phyloP scores from a whole-genome alignment of 306 rosid genomes.

The Alnus rubra region DNA sequence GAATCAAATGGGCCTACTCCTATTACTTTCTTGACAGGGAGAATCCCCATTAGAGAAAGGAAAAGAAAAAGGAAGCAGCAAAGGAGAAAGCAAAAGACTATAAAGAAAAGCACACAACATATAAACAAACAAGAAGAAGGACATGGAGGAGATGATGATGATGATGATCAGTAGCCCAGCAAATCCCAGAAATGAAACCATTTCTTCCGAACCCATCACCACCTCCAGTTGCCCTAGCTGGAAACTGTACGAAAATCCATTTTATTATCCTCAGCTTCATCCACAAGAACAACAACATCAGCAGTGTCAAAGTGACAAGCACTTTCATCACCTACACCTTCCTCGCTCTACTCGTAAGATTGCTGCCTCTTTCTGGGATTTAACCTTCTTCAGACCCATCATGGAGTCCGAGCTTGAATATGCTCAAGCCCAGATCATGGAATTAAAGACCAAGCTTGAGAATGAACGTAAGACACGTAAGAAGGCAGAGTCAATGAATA shows the following conservation, averaged over 20 bases:
- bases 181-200: slow-evolving; percentile 28
- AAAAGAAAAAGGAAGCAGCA: slow-evolving; percentile 13
- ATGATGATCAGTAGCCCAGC: slow-evolving; percentile 35
- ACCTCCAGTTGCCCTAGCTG: slow-evolving; percentile 48
- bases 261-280: slow-evolving; percentile 39
- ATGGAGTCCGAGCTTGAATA: slow-evolving; percentile 47
- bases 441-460: slow-evolving; percentile 44
- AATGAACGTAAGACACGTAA: slow-evolving; percentile 43
- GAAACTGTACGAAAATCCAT: slow-evolving; percentile 64
- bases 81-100: slow-evolving; percentile 21
- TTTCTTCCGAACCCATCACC: slow-evolving; percentile 24
- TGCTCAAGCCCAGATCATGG: slow-evolving; percentile 39
- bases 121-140: slow-evolving; percentile 17
- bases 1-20: slow-evolving; percentile 35
- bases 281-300: slow-evolving; percentile 9
- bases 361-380: slow-evolving; percentile 51
- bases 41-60: slow-evolving; percentile 25
- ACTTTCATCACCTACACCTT: slow-evolving; percentile 31
- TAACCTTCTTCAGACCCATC: slow-evolving; percentile 27
- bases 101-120: slow-evolving; percentile 1
- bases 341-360: slow-evolving; percentile 42
- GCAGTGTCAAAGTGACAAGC: slow-evolving; percentile 21
- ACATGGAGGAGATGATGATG: slow-evolving; percentile 43
- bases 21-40: slow-evolving; percentile 22
- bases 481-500: slow-evolving; percentile 39